phyloP scores from a whole-genome alignment of 768 basidiomycete species.

The Phlegmacium glaucopus region DNA sequence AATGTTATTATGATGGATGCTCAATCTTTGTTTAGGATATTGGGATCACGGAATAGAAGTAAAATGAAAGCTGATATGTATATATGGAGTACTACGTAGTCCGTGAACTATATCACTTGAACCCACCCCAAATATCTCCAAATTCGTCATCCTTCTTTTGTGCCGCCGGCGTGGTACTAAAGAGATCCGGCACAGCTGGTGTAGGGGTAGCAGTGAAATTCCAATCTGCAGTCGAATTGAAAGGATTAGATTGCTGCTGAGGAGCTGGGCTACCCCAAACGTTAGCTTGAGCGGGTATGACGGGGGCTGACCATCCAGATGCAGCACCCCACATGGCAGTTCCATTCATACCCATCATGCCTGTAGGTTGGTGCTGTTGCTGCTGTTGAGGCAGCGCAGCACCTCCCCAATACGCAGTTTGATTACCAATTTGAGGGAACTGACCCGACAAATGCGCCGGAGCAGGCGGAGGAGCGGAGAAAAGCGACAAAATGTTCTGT shows the following conservation, averaged over 20 bases:
- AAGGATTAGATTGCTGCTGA: slow-evolving; percentile 33
- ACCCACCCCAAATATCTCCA: slow-evolving; percentile 81
- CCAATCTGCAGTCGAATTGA: slow-evolving; percentile 62
- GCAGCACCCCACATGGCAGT: slow-evolving; percentile 62
- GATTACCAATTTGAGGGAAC: slow-evolving; percentile 34
- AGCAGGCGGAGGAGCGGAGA: slow-evolving; percentile 47
- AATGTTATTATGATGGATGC: neutral
- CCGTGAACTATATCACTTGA: slow-evolving; percentile 63
- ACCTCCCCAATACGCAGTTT: slow-evolving; percentile 28
- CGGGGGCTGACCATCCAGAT: slow-evolving; percentile 53
- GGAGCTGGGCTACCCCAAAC: slow-evolving; percentile 34
- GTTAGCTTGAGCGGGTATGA: slow-evolving; percentile 34
- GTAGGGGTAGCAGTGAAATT: slow-evolving; percentile 18
- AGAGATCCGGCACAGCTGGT: slow-evolving; percentile 30
- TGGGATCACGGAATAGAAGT: neutral
- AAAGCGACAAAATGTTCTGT: slow-evolving; percentile 83
- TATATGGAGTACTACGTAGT: too few relatives aligned
- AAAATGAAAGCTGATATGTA: neutral
- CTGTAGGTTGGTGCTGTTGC: slow-evolving; percentile 29
- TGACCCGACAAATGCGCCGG: slow-evolving; percentile 27
- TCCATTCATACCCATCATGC: slow-evolving; percentile 55
- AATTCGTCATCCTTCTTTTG: slow-evolving; percentile 75
- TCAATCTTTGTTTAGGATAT: slow-evolving; percentile 5
- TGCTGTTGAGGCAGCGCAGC: slow-evolving; percentile 19
- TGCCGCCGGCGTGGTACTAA: slow-evolving; percentile 23